Conservation (phyloP, 345 rosid species). For the Citrus unshiu region DNA sequence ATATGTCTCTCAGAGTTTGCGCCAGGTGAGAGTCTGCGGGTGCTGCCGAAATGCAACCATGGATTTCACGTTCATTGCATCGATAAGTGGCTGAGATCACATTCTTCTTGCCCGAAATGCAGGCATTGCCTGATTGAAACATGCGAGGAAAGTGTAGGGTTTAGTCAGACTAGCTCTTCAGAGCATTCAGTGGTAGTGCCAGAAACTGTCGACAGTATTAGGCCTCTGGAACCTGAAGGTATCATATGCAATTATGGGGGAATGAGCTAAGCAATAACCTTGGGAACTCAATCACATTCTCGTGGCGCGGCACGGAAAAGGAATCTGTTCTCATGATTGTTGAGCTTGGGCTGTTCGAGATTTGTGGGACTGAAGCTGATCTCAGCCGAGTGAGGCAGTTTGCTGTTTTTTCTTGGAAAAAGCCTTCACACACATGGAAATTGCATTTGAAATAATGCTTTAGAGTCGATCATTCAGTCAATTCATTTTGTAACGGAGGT, state of each 20-base stretch:
- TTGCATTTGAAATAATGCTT: too few species aligned
- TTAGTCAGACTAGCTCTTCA: conserved; percentile 10
- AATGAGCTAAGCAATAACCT: background rate
- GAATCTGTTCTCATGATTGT: too few species aligned
- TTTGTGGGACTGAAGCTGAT: too few species aligned
- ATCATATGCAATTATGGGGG: background rate
- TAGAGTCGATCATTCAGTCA: too few species aligned
- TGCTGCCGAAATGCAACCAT: conserved; percentile 65
- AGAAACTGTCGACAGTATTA: background rate
- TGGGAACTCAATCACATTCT: background rate
- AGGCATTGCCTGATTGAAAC: conserved; percentile 41
- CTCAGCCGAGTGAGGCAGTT: too few species aligned
- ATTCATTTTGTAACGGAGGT: too few species aligned
- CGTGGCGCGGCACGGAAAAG: background rate
- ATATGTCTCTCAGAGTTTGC: conserved; percentile 12
- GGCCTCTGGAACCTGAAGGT: background rate
- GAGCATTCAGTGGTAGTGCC: background rate
- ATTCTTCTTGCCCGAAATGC: conserved; percentile 65
- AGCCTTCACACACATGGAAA: too few species aligned
- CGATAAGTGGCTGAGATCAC: conserved; percentile 61
- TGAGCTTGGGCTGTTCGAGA: too few species aligned
- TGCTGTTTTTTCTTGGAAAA: too few species aligned
- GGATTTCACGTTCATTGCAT: conserved; percentile 64
- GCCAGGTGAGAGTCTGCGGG: conserved; percentile 19
- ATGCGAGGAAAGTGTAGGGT: conserved; percentile 25